Conservation (phyloP, 768 basidiomycete genomes). For the Royoungia palumana region DNA sequence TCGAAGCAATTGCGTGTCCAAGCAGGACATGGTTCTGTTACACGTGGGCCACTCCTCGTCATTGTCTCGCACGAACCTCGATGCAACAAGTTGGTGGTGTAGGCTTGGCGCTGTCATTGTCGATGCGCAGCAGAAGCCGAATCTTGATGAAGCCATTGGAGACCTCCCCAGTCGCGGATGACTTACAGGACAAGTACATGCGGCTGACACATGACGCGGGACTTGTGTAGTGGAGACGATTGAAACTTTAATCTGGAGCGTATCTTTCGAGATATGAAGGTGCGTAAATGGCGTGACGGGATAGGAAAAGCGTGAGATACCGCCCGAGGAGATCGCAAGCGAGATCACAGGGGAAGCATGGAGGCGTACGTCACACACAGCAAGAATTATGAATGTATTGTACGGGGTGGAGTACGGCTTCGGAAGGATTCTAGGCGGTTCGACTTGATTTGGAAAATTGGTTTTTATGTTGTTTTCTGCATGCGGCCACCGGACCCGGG, state of each 20-base stretch:
- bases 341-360: neutral
- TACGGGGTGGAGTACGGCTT: no score
- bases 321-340: conserved; percentile 25
- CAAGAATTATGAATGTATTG: neutral
- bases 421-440: no score
- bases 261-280: conserved; percentile 17
- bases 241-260: conserved; percentile 17
- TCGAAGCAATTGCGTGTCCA: no score
- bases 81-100: neutral
- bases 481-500: conserved; percentile 17
- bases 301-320: neutral
- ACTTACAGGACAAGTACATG: conserved; percentile 14
- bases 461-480: no score
- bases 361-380: conserved; percentile 18
- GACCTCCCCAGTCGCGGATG: conserved; percentile 1
- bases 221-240: neutral
- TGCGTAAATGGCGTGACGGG: neutral
- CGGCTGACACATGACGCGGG: conserved; percentile 1
- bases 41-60: no score
- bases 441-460: no score
- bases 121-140: no score
- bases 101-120: conserved; percentile 8
- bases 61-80: conserved; percentile 3
- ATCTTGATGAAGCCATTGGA: neutral
- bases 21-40: no score